These are phyloP conservation scores for Tylopilus cervinicoccineus DNA, from an alignment of 768 basidiomycete genomes.

Conservation along the genomic window DNA sequence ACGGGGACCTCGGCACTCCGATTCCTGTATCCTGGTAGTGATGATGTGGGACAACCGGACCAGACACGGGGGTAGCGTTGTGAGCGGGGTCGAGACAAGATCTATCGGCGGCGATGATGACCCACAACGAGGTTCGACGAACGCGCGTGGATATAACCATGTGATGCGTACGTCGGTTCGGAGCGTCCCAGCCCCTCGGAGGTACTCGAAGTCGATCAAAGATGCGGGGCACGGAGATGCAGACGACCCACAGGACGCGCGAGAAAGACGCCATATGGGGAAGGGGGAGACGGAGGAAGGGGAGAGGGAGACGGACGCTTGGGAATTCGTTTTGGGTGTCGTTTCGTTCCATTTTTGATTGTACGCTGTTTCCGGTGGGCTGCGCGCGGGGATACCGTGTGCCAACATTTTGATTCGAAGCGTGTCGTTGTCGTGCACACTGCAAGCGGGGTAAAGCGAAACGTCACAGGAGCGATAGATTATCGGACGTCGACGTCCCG, in stretches of 20 bases:
- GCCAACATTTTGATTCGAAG: slow-evolving; percentile 3
- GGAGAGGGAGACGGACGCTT: not conserved
- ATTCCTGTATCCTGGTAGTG: not conserved
- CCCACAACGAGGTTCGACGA: not conserved
- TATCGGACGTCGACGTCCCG: slow-evolving; percentile 1
- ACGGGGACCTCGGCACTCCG: not conserved
- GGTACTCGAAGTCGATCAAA: slow-evolving; percentile 3
- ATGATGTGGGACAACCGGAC: not conserved
- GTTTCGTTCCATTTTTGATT: slow-evolving; percentile 1
- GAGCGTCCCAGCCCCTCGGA: slow-evolving; percentile 1
- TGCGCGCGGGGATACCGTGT: not conserved
- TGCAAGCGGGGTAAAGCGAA: slow-evolving; percentile 1
- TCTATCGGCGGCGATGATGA: slow-evolving; percentile 12
- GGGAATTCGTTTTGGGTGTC: not conserved
- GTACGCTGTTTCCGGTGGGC: too few species aligned
- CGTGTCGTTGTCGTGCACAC: not conserved
- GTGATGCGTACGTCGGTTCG: not conserved
- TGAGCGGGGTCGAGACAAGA: not conserved
- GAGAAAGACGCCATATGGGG: slow-evolving; percentile 1
- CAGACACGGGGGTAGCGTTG: slow-evolving; percentile 1
- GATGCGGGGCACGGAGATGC: not conserved
- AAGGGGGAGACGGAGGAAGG: too few species aligned
- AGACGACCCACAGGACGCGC: not conserved
- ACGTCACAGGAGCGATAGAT: not conserved
- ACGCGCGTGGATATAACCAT: not conserved